Base-by-base conservation (phyloP, 257 asterid genomes). In the Solanum clarkiae region DNA sequence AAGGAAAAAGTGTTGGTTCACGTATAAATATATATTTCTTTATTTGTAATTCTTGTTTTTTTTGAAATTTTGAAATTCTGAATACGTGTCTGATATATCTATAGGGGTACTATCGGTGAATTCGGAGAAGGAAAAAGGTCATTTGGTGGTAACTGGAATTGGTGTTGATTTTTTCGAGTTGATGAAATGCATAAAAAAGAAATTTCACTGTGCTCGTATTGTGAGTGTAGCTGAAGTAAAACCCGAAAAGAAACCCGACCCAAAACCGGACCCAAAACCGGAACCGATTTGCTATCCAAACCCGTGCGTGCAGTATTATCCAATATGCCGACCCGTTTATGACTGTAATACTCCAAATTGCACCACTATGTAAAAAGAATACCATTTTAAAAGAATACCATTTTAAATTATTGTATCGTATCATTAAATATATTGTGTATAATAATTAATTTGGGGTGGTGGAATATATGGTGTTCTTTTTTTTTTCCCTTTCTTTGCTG, bases 71-170 rank as follows among this genome's bases (percentile, higher is more conserved):
- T 10, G 0, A 59, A 36, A 29, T 56, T 9, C 0, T 54, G 6
- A 20, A 10, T 69, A 3, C 3, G 7, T 1, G 3, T 29, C 36
- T 22, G 29, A 55, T 80, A 51, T 11, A 14, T 36, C 5, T 77
- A 56, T 80, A 90, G 92, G 93, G 5, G 91, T 90, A 40, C 68
- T 4, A 17, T 84, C 87, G 1, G 90, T 89, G 84, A 88, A 40
- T 4, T 11, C 85, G 49, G 86, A 80, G 45, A 68, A 42, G 40
- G 89, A 77, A 20, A 87, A 72, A 4, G 86, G 80, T 4, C 81
- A 20, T 40, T 6, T 90, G 40, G 88, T 72, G 87, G 90, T 91
- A 17, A 87, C 81, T 15, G 92, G 93, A 75, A 90, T 87, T 29
- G 90, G 86, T 15, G 87, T 91, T 1, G 91, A 91, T 54, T 83